Evolutionary conservation across 139 green algal species (phyloP), one percentile per base, ranked within the genome.

Genomic region (Auxenochlorella pyrenoidosa): DNA sequence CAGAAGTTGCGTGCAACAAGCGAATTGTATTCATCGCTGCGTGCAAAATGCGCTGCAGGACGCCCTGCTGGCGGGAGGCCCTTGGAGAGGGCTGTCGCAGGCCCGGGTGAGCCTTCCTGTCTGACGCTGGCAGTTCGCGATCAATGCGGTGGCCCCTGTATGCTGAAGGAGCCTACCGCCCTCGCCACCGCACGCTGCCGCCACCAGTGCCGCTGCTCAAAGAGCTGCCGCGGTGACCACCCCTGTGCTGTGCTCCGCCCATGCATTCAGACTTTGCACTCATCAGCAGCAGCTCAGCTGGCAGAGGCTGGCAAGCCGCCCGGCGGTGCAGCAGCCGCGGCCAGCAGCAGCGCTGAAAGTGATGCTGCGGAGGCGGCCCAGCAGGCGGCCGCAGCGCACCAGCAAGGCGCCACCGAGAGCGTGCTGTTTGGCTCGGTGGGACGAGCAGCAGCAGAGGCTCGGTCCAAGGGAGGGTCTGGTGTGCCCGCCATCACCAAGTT

Each of bases 401-500:
- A 89, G 75, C 72, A 59, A 15, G 40, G 68, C 6, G 43, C 40
- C 63, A 59, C 47, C 24, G 40, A 87, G 22, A 85, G 80, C 40
- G 80, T 85, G 63, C 38, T 85, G 28, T 85, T 85, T 63, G 72
- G 32, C 16, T 36, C 79, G 15, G n/a, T 84, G 22, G 71, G 73
- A 28, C 40, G 60, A 75, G 72, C 73, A 34, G 79, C 90, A 41
- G 36, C 66, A 51, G 43, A 78, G 22, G 47, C 18, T 5, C 68
- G 75, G 6, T 26, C 51, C 5, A 26, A 65, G 83, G 75, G 73
- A n/a, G 16, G 5, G 36, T 60, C 47, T 66, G 88, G 79, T 36
- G 78, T 86, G 54, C 84, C 88, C 24, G 38, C n/a, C 13, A 44
- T 89, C 28, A 80, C 88, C 58, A 89, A 71, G 32, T 34, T 85